A percentile compares a stretch with the other conserved stretches of the same genome.
phyloP scores from a whole-genome alignment of 257 asterid species.

The Nicotiana tomentosiformis region DNA sequence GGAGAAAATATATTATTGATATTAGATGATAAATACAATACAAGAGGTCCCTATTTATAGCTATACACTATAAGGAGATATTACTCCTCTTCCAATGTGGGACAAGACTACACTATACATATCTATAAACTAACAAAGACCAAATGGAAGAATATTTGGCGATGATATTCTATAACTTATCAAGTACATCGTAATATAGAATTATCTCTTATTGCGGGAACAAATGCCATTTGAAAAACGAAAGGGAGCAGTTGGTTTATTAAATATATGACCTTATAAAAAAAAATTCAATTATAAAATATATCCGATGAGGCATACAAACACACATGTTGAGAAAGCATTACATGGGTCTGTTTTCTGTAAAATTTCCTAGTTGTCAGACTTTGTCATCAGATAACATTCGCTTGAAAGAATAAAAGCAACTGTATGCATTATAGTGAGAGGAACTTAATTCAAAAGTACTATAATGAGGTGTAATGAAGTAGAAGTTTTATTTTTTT shows the following conservation, averaged over 20 bases:
- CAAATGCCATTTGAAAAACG: neutral
- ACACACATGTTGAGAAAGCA: neutral
- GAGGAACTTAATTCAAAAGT: neutral
- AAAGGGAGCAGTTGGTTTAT: neutral
- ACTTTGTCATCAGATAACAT: neutral
- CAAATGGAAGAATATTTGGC: neutral
- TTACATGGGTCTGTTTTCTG: neutral
- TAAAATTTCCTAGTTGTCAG: neutral
- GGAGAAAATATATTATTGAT: no score
- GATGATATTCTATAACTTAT: neutral
- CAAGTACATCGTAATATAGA: neutral
- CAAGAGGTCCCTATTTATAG: no score
- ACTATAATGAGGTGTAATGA: no score
- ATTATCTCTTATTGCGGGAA: neutral
- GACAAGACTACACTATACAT: no score
- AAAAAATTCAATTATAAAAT: neutral
- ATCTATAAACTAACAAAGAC: no score
- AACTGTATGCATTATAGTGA: neutral
- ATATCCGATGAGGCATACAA: neutral
- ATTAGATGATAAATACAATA: no score
- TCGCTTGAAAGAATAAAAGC: neutral
- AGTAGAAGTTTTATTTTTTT: no score
- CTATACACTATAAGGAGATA: no score
- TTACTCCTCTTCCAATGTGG: no score
- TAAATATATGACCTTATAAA: no score